phyloP scores from a whole-genome alignment of 352 stramenopile species.

The Phytophthora fragariaefolia region DNA sequence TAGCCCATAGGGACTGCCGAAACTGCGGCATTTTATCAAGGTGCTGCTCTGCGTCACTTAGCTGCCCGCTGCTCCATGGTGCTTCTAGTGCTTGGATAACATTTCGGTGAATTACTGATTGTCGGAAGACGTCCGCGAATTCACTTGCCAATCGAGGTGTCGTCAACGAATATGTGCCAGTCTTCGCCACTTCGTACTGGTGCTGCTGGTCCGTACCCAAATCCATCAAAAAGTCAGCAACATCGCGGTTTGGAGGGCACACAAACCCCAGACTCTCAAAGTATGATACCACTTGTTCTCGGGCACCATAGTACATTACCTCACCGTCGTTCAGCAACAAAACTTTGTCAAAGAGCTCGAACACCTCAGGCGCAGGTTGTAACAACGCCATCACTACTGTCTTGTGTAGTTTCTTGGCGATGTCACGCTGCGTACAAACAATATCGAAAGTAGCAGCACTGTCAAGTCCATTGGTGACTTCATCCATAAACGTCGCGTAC shows the following conservation, averaged over 20 bases:
- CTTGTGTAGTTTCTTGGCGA: constrained; percentile 47
- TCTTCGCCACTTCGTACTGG: constrained; percentile 28
- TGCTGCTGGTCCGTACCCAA: constrained; percentile 35
- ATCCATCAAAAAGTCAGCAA: constrained; percentile 48
- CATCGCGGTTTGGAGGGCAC: constrained; percentile 35
- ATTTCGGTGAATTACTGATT: constrained; percentile 35
- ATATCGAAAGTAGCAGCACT: constrained; percentile 90
- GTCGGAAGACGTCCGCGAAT: constrained; percentile 16
- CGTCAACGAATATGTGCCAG: neutral
- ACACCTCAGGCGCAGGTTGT: constrained; percentile 90
- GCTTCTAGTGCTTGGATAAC: constrained; percentile 69
- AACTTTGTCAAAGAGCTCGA: constrained; percentile 91
- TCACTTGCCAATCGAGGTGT: constrained; percentile 21
- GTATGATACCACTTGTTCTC: constrained; percentile 35
- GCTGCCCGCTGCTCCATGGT: constrained; percentile 10
- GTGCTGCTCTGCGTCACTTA: constrained; percentile 22
- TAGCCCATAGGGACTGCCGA: constrained; percentile 58
- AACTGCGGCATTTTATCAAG: constrained; percentile 60
- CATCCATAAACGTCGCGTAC: constrained; percentile 79
- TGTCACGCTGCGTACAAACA: constrained; percentile 44
- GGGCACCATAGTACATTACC: constrained; percentile 51
- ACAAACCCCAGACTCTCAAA: constrained; percentile 58
- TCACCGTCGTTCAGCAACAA: constrained; percentile 58
- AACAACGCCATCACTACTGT: constrained; percentile 77
- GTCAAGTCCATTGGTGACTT: constrained; percentile 92